phyloP scores from a whole-genome alignment of 495 filamentous ascomycete genomes.

The Aspergillus funiculosus region DNA sequence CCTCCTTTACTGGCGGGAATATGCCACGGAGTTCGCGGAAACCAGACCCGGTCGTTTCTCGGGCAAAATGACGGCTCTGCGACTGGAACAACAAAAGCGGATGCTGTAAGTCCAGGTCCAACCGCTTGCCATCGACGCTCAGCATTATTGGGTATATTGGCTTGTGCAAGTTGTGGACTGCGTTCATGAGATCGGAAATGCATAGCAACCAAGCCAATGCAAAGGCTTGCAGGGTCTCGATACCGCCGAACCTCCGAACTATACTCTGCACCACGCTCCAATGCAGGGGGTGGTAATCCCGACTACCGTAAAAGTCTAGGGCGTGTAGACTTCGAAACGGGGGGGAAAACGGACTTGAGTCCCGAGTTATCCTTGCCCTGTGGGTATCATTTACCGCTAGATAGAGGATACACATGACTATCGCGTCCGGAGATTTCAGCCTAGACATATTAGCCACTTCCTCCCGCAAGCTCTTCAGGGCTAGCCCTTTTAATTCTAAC shows the following conservation, averaged over 20 bases:
- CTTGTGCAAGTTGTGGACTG: not conserved
- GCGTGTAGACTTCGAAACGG: slow-evolving; percentile 1
- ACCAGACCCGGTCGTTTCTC: not conserved
- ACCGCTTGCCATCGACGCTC: not conserved
- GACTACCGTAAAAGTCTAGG: slow-evolving; percentile 11
- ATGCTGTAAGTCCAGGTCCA: slow-evolving; percentile 2
- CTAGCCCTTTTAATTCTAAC: not conserved
- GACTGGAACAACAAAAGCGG: slow-evolving; percentile 1
- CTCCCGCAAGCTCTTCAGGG: not conserved
- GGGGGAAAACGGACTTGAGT: slow-evolving; percentile 8
- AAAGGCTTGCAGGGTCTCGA: slow-evolving; percentile 3
- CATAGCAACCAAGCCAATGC: slow-evolving; percentile 9
- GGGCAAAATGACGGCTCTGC: not conserved
- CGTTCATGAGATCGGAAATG: slow-evolving; percentile 4
- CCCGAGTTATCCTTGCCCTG: not conserved
- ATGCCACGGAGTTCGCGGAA: slow-evolving; percentile 5
- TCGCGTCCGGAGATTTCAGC: not conserved
- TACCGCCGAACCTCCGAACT: slow-evolving; percentile 5
- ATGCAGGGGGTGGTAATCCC: slow-evolving; percentile 9
- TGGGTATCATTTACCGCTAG: slow-evolving; percentile 6
- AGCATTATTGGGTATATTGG: slow-evolving; percentile 6
- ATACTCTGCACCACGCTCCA: slow-evolving; percentile 5
- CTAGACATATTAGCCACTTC: slow-evolving; percentile 1
- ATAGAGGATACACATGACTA: slow-evolving; percentile 11
- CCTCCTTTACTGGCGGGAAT: not conserved